Evolutionary conservation across 2,329 filamentous ascomycete species (phyloP), one percentile per base, ranked within the genome.

Genomic region (Pestalotiopsis sp.): DNA sequence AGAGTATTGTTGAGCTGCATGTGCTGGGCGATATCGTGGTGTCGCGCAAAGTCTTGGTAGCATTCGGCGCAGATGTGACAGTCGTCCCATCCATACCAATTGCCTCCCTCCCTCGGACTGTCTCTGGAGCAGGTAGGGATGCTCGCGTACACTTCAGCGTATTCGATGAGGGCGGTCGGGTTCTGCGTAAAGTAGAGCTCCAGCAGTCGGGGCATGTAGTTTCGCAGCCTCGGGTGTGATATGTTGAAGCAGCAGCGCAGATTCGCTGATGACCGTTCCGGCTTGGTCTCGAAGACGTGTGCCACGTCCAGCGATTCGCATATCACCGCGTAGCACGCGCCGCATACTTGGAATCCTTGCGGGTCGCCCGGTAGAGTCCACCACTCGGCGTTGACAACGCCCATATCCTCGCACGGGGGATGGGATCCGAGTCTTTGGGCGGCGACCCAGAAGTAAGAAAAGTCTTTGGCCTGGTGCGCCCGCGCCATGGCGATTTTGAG

Each of bases 31-130:
- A 81, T 68, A 0, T 68, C 56, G 0, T 73, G 75, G 0, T 73
- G 52, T n/a, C 67, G 74, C 22, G 75, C 76, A 44, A 80, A 80
- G 11, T 76, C 74, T 38, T 72, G 67, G 62, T 80, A 78, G 64
- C 80, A 81, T 17, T 80, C 76, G 7, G 78, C 76, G 44, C 80
- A 81, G 44, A 81, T 77, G 22, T 65, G 74, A 70, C 71, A 78
- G 48, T 76, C 73, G 3, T 67, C 70, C 80, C 80, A 81, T 24
- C 80, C 80, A 72, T 79, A 81, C 76, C 75, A 79, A 5, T 70
- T 69, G 56, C 65, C 68, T 13, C 68, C 52, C n/a, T 63, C 59
- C n/a, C 60, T 69, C 9, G 72, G 72, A 20, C 73, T 66, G 24
- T 78, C 72, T 35, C 73, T 72, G 1, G 63, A 66, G 48, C 75